These are phyloP conservation scores for Penicillium sp. DNA, from an alignment of 2,329 filamentous ascomycete species.

Conservation along the genomic window DNA sequence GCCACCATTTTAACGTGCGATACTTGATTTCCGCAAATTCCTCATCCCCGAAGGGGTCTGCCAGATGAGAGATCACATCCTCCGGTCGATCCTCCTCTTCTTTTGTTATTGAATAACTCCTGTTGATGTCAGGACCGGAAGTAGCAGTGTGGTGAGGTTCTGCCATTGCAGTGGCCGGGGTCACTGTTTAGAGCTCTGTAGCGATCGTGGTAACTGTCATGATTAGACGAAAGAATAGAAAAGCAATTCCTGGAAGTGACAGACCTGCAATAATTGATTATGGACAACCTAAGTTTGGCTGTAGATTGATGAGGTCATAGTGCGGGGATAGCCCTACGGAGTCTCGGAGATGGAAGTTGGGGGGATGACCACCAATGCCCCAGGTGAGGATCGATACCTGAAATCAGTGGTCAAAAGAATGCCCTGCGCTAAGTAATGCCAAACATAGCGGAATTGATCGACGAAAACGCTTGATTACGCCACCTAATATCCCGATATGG, in stretches of 20 bases:
- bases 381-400: too few species aligned
- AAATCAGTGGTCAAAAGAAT: neutral
- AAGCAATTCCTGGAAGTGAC: neutral
- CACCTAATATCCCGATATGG: neutral
- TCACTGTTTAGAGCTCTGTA: neutral
- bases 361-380: neutral
- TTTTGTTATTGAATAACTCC: neutral
- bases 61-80: neutral
- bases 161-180: neutral
- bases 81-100: neutral
- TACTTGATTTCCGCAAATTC: constrained; percentile 8
- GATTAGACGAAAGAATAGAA: too few species aligned
- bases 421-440: neutral
- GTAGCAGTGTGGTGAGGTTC: neutral
- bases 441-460: neutral
- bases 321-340: neutral
- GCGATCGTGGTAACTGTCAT: neutral
- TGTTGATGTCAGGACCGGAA: neutral
- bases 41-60: constrained; percentile 12
- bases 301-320: neutral
- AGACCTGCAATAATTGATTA: too few species aligned
- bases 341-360: neutral
- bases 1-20: constrained; percentile 12
- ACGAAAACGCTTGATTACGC: neutral
- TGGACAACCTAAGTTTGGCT: neutral